A percentile compares a stretch with the other conserved stretches of the same genome.
Conservation (phyloP, 768 basidiomycete genomes). For the Cystobasidium tubakii region DNA sequence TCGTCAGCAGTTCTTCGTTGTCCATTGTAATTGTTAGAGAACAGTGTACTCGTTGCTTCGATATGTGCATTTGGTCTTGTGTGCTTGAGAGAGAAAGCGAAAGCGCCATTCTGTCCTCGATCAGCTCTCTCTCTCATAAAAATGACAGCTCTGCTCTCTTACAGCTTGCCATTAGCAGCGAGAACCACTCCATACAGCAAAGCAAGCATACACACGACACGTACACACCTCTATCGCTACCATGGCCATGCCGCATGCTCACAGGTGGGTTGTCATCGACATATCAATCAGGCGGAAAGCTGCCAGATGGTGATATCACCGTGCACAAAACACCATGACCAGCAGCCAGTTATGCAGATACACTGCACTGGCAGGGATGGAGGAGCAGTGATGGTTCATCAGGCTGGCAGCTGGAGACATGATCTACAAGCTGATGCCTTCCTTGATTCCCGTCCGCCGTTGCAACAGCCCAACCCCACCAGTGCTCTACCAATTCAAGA, state of each 20-base stretch:
- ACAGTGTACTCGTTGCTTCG: no score
- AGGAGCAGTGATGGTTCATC: neutral
- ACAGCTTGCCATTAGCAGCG: neutral
- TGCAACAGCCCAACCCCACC: conserved; percentile 56
- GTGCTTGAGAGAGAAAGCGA: no score
- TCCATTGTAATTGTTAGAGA: no score
- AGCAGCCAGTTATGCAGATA: neutral
- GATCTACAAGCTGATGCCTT: neutral
- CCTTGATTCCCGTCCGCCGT: neutral
- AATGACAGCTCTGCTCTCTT: neutral
- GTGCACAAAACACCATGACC: neutral
- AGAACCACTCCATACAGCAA: no score
- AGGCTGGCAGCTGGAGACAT: neutral
- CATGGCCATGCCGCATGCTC: conserved; percentile 30
- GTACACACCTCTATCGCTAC: neutral
- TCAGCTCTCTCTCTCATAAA: neutral
- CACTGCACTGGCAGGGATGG: neutral
- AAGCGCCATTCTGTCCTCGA: neutral
- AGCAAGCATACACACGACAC: no score
- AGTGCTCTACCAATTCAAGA: conserved; percentile 65
- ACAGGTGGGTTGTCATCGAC: conserved; percentile 13
- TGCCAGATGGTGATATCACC: neutral
- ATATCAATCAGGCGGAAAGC: neutral
- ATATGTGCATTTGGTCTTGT: no score
- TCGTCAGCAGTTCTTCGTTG: no score